Percentiles rank a stretch among this genome's conserved stretches.
Conservation (phyloP, 2,329 filamentous ascomycete species). For the Dryadomyces quercivorus region DNA sequence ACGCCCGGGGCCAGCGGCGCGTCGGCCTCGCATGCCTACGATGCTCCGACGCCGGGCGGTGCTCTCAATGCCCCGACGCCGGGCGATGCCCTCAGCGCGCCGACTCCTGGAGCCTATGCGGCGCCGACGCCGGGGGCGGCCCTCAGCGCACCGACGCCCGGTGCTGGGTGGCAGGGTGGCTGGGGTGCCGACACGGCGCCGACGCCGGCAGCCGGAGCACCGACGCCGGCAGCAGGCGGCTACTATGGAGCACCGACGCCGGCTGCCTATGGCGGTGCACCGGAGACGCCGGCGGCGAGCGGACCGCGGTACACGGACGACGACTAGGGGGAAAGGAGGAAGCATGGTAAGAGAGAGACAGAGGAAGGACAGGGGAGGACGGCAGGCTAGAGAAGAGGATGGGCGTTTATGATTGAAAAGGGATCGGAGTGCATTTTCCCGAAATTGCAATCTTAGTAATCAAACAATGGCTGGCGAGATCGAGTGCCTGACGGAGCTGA, state of each 20-base stretch:
- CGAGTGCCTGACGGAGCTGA: no score
- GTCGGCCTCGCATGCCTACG: slow-evolving; percentile 39
- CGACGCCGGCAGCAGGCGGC: slow-evolving; percentile 53
- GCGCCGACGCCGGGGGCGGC: slow-evolving; percentile 47
- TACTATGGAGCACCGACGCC: slow-evolving; percentile 54
- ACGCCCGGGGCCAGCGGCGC: slow-evolving; percentile 34
- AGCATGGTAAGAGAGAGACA: background rate
- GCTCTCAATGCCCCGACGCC: slow-evolving; percentile 48
- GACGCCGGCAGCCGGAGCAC: slow-evolving; percentile 52
- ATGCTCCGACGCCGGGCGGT: slow-evolving; percentile 56
- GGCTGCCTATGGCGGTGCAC: slow-evolving; percentile 42
- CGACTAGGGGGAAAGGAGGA: background rate
- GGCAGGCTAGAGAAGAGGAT: no score
- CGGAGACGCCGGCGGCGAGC: slow-evolving; percentile 50
- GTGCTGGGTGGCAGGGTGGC: slow-evolving; percentile 46
- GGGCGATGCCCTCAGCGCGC: slow-evolving; percentile 47
- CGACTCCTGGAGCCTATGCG: slow-evolving; percentile 58
- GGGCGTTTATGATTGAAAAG: no score
- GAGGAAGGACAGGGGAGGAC: background rate
- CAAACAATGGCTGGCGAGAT: no score
- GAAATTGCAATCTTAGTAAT: no score
- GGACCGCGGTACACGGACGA: slow-evolving; percentile 43
- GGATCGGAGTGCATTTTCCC: no score
- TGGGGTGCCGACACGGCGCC: slow-evolving; percentile 53
- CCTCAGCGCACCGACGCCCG: slow-evolving; percentile 56